Percentiles rank a stretch among this genome's conserved stretches.
These are phyloP conservation scores for Zygosaccharomyces rouxii DNA, from an alignment of 805 yeast genomes.

Conservation along the genomic window DNA sequence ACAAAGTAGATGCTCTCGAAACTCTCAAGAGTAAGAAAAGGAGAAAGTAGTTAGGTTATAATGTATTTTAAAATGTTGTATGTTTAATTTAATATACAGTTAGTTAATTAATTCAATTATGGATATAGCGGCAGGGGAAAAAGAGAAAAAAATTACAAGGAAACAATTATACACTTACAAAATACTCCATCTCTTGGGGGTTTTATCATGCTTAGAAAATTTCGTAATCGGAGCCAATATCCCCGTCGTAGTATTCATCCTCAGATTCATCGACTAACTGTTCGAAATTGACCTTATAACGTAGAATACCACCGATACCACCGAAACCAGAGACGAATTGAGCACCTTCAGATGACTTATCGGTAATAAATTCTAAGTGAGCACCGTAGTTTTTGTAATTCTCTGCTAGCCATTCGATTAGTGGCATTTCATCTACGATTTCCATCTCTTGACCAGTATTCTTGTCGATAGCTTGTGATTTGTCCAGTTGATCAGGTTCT, in stretches of 20 bases:
- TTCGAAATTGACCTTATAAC: conserved; percentile 96
- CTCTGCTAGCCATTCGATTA: conserved; percentile 97
- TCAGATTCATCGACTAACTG: conserved; percentile 86
- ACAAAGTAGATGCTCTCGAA: conserved; percentile 61
- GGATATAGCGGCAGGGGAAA: background rate
- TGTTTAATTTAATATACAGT: no score
- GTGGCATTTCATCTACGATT: conserved; percentile 71
- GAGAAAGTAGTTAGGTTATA: conserved; percentile 6
- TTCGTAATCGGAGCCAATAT: conserved; percentile 40
- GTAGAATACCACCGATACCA: conserved; percentile 95
- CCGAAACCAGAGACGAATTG: conserved; percentile 98
- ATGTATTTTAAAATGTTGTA: no score
- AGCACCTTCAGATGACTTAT: conserved; percentile 96
- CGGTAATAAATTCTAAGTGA: conserved; percentile 90
- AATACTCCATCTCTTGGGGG: background rate
- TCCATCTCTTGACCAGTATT: conserved; percentile 91
- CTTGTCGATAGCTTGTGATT: conserved; percentile 73
- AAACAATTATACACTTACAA: conserved; percentile 1
- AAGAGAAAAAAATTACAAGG: conserved; percentile 2
- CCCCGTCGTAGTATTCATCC: conserved; percentile 82
- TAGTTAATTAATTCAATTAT: no score
- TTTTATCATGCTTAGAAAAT: conserved; percentile 27
- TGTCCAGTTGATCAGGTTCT: conserved; percentile 67
- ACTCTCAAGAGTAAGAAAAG: conserved; percentile 42
- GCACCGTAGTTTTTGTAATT: conserved; percentile 94